Conservation (phyloP, 805 yeast species). For the Yarrowia osloensis region DNA sequence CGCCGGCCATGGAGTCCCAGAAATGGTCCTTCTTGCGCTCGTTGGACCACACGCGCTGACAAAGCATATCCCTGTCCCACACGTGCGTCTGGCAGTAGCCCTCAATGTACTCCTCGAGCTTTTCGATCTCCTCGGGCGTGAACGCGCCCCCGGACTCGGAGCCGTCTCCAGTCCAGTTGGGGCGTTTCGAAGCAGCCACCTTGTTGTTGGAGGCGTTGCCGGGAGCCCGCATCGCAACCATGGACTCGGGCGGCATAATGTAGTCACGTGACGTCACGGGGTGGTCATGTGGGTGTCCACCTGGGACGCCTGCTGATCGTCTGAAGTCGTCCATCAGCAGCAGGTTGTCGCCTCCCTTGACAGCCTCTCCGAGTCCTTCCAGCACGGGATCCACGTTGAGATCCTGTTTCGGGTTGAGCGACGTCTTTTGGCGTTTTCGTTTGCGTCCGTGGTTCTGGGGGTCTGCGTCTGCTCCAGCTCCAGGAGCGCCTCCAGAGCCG, state of each 20-base stretch:
- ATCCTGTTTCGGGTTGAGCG: constrained; percentile 17
- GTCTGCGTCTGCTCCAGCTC: not conserved
- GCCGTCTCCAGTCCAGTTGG: constrained; percentile 39
- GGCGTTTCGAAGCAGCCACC: constrained; percentile 13
- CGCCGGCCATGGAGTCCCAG: constrained; percentile 81
- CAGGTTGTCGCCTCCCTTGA: constrained; percentile 24
- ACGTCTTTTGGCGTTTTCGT: constrained; percentile 24
- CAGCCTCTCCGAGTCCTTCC: constrained; percentile 41
- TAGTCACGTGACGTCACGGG: not conserved
- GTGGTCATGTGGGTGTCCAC: constrained; percentile 10
- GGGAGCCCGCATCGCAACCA: not conserved
- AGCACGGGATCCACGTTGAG: constrained; percentile 60
- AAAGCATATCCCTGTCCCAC: constrained; percentile 65
- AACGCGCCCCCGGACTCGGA: constrained; percentile 48
- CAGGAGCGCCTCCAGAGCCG: not conserved
- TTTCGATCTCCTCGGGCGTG: constrained; percentile 63
- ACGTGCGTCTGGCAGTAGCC: constrained; percentile 67
- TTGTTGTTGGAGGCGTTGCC: not conserved
- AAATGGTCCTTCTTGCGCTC: constrained; percentile 84
- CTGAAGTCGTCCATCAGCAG: constrained; percentile 18
- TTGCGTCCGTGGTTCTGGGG: constrained; percentile 4
- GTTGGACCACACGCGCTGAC: constrained; percentile 84
- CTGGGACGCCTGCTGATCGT: not conserved
- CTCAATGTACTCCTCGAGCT: constrained; percentile 70
- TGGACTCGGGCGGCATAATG: constrained; percentile 21